A percentile compares a stretch with the other conserved stretches of the same genome.
Conservation (phyloP, 768 basidiomycete species). For the Psilocybe azurescens region DNA sequence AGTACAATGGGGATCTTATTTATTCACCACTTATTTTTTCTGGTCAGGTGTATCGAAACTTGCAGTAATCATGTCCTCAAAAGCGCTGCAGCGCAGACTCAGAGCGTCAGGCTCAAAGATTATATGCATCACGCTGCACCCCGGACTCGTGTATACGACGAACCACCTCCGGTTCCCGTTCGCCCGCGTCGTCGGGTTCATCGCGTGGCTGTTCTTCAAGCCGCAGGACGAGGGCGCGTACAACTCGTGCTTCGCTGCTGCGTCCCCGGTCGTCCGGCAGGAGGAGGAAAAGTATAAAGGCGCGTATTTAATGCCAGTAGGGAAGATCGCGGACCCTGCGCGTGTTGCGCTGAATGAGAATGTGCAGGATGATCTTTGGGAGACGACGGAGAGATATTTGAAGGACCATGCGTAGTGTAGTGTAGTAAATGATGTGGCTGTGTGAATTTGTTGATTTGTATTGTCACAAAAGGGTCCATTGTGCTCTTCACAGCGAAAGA, state of each 20-base stretch:
- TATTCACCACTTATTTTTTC: background rate
- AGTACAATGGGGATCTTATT: too few relatives aligned
- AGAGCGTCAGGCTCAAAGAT: background rate
- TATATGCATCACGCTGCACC: constrained; percentile 20
- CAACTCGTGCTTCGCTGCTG: constrained; percentile 45
- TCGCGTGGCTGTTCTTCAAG: constrained; percentile 32
- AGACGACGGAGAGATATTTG: background rate
- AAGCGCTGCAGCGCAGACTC: constrained; percentile 16
- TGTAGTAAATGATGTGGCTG: too few relatives aligned
- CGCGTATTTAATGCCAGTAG: constrained; percentile 41
- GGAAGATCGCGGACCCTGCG: constrained; percentile 1
- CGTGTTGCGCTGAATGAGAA: background rate
- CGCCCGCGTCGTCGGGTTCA: constrained; percentile 20
- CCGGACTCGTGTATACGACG: constrained; percentile 21
- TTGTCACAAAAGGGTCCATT: too few relatives aligned
- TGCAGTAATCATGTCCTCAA: constrained; percentile 17
- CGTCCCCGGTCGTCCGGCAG: constrained; percentile 35
- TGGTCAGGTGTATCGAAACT: constrained; percentile 19
- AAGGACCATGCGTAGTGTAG: too few relatives aligned
- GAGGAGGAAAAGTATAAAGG: constrained; percentile 40
- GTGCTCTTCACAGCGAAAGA: too few relatives aligned
- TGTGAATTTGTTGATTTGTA: too few relatives aligned
- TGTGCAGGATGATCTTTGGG: background rate
- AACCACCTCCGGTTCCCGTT: background rate
- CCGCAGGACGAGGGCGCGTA: constrained; percentile 39